Base-by-base conservation (phyloP, 2,329 filamentous ascomycete genomes). In the Plectosphaerella cucumerina region DNA sequence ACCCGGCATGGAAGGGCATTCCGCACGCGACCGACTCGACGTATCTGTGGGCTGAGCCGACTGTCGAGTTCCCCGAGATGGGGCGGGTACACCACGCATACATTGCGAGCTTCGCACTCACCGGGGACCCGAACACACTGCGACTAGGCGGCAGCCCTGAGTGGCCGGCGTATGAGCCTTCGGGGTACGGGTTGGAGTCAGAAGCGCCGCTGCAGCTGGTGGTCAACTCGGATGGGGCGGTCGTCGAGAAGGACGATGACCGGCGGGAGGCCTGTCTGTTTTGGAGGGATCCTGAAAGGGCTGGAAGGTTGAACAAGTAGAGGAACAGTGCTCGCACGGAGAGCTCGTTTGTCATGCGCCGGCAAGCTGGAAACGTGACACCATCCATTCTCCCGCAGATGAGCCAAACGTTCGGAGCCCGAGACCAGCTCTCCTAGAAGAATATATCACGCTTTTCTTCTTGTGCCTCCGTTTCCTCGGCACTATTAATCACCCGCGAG, bases 91-190 rank as follows among this genome's bases (percentile, higher is more conserved):
- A 52, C 0, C 21, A 31, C 1, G n/a, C 41, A 12, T 53, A 71
- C 39, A 53, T 70, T 37, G 59, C 68, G 1, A 71, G 67, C 37
- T 71, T 71, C 45, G 67, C 70, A 2, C 53, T 60, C 0, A 59
- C 60, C 0, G 68, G 69, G 1, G 57, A 71, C 48, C 69, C 69
- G 0, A 71, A 71, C n/a, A 53, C 49, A 0, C 54, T 52, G 18
- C 55, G 56, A 26, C 53, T 57, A 6, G 41, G 49, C 12, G 43
- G 55, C 3, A 51, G 56, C 15, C 59, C 59, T 3, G 53, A 60
- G 37, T 64, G 62, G 62, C 35, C 35, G 35, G 8, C 26, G 12
- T 31, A 31, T 11, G 9, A 8, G 26, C 26, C 26, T 10, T 31
- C 26, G 12, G 26, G 26, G 26, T 31, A 31, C 26, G 26, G 26